phyloP scores from a whole-genome alignment of 106 monocot species.

The Chionographis japonica region DNA sequence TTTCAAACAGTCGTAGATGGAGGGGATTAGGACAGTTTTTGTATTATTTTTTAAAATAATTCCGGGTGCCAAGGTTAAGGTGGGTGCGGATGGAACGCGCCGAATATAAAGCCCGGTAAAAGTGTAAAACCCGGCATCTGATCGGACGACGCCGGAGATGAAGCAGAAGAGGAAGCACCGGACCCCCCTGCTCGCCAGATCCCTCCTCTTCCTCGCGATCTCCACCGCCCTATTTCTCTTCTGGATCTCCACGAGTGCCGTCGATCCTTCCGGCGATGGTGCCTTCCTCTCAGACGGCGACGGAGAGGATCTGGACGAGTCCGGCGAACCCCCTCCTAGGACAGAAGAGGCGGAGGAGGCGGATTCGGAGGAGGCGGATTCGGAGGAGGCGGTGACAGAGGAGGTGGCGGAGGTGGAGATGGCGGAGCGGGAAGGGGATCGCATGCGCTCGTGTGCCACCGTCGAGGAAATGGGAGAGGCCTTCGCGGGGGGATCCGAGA shows the following conservation, averaged over 20 bases:
- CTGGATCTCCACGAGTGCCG: constrained; percentile 8
- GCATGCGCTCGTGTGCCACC: constrained; percentile 44
- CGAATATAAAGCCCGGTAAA: too few relatives aligned
- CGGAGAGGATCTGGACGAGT: background rate
- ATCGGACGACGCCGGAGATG: constrained; percentile 1
- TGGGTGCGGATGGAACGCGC: too few relatives aligned
- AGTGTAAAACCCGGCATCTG: too few relatives aligned
- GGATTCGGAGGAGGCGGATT: constrained; percentile 2
- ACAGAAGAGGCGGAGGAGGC: background rate
- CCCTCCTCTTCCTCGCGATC: constrained; percentile 13
- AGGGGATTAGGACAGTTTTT: too few relatives aligned
- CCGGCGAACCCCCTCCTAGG: background rate
- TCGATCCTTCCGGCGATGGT: background rate
- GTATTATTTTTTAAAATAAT: too few relatives aligned
- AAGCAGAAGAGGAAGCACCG: constrained; percentile 1
- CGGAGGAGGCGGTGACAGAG: background rate
- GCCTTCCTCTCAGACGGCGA: background rate
- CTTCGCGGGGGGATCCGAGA: constrained; percentile 28
- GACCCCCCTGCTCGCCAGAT: background rate
- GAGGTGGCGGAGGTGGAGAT: constrained; percentile 7
- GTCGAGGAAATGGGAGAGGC: constrained; percentile 85
- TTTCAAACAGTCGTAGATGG: too few relatives aligned
- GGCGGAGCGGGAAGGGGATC: background rate
- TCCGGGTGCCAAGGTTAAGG: too few relatives aligned
- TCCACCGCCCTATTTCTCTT: constrained; percentile 16